Evolutionary conservation across 371 early-diverging fungal genomes (phyloP), one percentile per base, ranked within the genome.

Genomic region (Batkoa obscura): DNA sequence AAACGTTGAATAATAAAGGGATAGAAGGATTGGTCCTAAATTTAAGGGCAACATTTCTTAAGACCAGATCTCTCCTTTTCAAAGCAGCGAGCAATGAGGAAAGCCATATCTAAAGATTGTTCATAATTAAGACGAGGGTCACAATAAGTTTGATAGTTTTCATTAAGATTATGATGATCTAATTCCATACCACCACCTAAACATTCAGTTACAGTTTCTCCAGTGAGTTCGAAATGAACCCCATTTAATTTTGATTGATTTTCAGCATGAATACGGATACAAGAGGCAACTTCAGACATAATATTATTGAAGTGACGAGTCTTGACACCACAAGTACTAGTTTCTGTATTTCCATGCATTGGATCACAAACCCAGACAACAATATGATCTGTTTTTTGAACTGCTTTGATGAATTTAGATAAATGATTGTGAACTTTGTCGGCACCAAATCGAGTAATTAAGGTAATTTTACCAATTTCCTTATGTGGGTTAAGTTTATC

Each of bases 351-450:
- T 61, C 97, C 97, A 65, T 96, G 97, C 92, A 92, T 92, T 5
- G 97, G 97, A 66, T 96, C 97, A 68, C 88, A 88, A 35, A 82
- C 83, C 96, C 94, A 95, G 17, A 94, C 93, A 8, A 91, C 92
- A 56, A 75, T 72, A 66, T 94, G 94, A 1, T 77, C 78, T 0
- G 90, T 80, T 1, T 66, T 66, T 58, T 85, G 78, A 9, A 96
- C 93, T 4, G 95, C 94, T 56, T 75, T 66, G 62, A 96, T 89
- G 59, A 92, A 93, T 10, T 71, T 80, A 0, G 94, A 91, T 36
- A 96, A 67, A 59, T 75, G 73, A 58, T 83, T 70, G 39, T 78
- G 78, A 10, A 96, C 68, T 61, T 89, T 86, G 59, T 72, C 76
- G 10, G 79, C 81, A 45, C 95, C 95, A 63, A 92, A 96, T 13